Base-by-base conservation (phyloP, 306 rosid genomes). In the Vigna hirtella region DNA sequence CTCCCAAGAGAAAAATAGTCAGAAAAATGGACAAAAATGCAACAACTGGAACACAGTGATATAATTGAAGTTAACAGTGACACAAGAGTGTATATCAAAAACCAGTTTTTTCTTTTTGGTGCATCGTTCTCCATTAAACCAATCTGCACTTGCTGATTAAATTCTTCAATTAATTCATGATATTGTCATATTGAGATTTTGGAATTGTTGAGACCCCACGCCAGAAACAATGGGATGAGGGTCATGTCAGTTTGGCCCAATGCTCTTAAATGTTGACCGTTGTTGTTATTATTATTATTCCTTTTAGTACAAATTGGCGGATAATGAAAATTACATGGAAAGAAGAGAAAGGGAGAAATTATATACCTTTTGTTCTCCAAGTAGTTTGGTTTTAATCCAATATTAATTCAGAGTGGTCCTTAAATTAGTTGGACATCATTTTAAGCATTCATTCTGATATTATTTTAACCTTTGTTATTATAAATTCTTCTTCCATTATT, bases 1-100 rank as follows among this genome's bases (percentile, higher is more conserved):
- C 22, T 20, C 30, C 70, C 73, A 82, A 70, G 70, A 76, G 73
- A 70, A 62, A 36, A 71, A 77, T 36, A 65, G 38, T 47, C 36
- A 66, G 59, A 22, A 48, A 62, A 71, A 66, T 57, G 66, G 86
- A 83, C 79, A 83, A 72, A 5, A 45, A 65, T 47, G 22, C 66
- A 72, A 26, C 59, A 56, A 77, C 64, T 32, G 18, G 24, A 66
- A 56, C 73, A 52, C 10, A 0, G 47, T 32, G 50, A 59, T 47
- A 55, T 40, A 42, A 42, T 42, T 42, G 9, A 9, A 17, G 12
- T 17, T 7, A 52, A 17, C 26, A 9, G 24, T 30, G 28, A 26
- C 28, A 26, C 28, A 2, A 26, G 28, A 26, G 3, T 26, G 22
- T 20, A 1, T 26, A 26, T 26, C 2, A 26, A 26, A 45, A 4